phyloP scores from a whole-genome alignment of 208 protist genomes.

The Trypanosoma lewisi region DNA sequence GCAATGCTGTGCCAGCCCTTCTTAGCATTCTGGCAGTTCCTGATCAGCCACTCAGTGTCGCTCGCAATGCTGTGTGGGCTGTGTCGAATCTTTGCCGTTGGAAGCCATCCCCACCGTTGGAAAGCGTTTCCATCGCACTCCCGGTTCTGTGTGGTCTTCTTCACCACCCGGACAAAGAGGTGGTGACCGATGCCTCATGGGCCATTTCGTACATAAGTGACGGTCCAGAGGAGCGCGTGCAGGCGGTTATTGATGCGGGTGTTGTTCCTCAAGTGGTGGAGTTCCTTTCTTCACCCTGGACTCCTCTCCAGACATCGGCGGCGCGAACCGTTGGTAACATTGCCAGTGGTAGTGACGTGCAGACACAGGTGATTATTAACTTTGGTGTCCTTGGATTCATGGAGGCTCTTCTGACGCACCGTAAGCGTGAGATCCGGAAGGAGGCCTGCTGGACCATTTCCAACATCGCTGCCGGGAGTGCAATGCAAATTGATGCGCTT shows the following conservation, averaged over 20 bases:
- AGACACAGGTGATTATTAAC: conserved; percentile 97
- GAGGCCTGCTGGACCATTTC: conserved; percentile 99
- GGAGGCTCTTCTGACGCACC: conserved; percentile 71
- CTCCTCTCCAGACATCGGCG: conserved; percentile 91
- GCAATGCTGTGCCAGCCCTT: too few species aligned
- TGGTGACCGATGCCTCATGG: conserved; percentile 97
- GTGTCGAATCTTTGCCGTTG: too few species aligned
- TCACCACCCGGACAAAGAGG: conserved; percentile 90
- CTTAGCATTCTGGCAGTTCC: too few species aligned
- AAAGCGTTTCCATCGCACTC: conserved; percentile 74
- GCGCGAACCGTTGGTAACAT: conserved; percentile 98
- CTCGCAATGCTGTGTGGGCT: too few species aligned
- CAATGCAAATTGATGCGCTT: conserved; percentile 93
- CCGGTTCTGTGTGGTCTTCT: conserved; percentile 88
- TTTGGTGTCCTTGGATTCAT: conserved; percentile 77
- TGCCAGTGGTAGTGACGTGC: conserved; percentile 95
- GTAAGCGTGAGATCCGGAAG: conserved; percentile 94
- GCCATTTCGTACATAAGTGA: conserved; percentile 97
- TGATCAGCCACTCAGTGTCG: too few species aligned
- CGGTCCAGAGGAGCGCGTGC: conserved; percentile 93
- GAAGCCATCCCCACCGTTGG: conserved; percentile 92
- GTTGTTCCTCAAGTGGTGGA: conserved; percentile 90
- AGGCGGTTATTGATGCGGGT: conserved; percentile 92
- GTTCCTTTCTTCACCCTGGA: conserved; percentile 80
- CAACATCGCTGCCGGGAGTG: conserved; percentile 98